Conservation (phyloP, 2,329 filamentous ascomycete species). For the Hymenoscyphus fraxineus region DNA sequence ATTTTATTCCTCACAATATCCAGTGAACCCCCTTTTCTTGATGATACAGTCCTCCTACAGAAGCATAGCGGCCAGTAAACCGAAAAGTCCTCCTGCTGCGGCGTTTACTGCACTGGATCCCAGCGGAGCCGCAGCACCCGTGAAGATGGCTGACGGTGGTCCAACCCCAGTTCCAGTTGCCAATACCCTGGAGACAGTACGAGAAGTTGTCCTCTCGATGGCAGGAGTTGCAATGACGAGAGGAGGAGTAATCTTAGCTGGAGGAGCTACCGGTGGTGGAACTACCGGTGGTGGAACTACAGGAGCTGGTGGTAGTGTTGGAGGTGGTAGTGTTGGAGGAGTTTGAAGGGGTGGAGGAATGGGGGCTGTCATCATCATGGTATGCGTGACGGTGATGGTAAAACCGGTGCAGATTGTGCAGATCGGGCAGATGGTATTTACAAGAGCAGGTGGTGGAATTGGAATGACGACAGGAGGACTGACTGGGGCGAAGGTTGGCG, state of each 20-base stretch:
- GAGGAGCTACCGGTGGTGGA: neutral
- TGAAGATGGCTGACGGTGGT: conserved; percentile 4
- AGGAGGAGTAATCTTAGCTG: neutral
- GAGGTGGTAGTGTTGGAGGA: too few species aligned
- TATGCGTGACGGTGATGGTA: neutral
- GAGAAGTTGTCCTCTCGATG: neutral
- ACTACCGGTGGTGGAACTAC: neutral
- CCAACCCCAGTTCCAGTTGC: conserved; percentile 7
- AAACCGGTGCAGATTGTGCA: neutral
- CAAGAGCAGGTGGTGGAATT: neutral
- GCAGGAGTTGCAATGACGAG: neutral
- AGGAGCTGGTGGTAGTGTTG: too few species aligned
- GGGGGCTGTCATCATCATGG: neutral
- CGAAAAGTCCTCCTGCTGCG: neutral
- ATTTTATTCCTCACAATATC: neutral
- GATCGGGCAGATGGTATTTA: neutral
- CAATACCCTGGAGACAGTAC: neutral
- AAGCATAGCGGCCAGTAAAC: neutral
- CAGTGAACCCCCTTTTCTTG: neutral
- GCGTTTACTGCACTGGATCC: neutral
- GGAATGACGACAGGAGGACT: neutral
- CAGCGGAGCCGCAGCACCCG: conserved; percentile 4
- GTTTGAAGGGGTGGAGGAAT: neutral
- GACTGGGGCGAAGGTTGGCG: too few species aligned
- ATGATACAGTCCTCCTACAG: neutral